Conservation (phyloP, 2,329 filamentous ascomycete species). For the Trichoderma simmonsii region DNA sequence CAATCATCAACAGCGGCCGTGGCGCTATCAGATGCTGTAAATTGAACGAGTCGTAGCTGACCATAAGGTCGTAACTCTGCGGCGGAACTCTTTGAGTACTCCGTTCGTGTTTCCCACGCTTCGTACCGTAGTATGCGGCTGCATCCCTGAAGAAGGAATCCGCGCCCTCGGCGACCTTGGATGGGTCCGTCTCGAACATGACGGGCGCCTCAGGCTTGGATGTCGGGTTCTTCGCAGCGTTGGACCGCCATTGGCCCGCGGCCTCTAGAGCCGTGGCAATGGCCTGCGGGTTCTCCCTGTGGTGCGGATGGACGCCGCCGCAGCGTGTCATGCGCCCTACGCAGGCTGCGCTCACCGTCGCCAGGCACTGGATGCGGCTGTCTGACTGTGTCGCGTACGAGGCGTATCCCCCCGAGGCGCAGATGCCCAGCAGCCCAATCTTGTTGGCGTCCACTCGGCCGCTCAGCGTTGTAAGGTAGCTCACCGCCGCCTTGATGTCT, state of each 20-base stretch:
- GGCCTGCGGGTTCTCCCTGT: slow-evolving; percentile 1
- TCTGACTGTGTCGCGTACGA: slow-evolving; percentile 36
- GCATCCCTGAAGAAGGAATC: slow-evolving; percentile 17
- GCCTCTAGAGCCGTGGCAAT: slow-evolving; percentile 11
- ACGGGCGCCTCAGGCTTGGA: background rate
- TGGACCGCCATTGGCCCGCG: slow-evolving; percentile 6
- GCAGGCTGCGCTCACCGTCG: slow-evolving; percentile 31
- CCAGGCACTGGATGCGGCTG: slow-evolving; percentile 38
- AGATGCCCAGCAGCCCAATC: slow-evolving; percentile 41
- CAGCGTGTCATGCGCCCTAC: slow-evolving; percentile 31
- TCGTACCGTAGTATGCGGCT: slow-evolving; percentile 21
- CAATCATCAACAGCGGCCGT: slow-evolving; percentile 22
- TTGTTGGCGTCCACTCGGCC: slow-evolving; percentile 29
- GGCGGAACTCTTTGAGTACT: slow-evolving; percentile 9
- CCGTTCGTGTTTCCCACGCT: slow-evolving; percentile 19
- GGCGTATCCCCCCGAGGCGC: slow-evolving; percentile 37
- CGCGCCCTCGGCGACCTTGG: background rate
- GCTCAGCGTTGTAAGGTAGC: slow-evolving; percentile 30
- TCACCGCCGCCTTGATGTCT: slow-evolving; percentile 35
- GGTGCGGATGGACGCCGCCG: slow-evolving; percentile 6
- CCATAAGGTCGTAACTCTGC: slow-evolving; percentile 18
- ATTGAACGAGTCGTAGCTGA: slow-evolving; percentile 19
- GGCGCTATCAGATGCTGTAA: slow-evolving; percentile 20
- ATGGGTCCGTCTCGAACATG: slow-evolving; percentile 6
- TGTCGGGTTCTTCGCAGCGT: background rate